Base-by-base conservation (phyloP, 179 eudicot genomes). In the Camellia oleifera region DNA sequence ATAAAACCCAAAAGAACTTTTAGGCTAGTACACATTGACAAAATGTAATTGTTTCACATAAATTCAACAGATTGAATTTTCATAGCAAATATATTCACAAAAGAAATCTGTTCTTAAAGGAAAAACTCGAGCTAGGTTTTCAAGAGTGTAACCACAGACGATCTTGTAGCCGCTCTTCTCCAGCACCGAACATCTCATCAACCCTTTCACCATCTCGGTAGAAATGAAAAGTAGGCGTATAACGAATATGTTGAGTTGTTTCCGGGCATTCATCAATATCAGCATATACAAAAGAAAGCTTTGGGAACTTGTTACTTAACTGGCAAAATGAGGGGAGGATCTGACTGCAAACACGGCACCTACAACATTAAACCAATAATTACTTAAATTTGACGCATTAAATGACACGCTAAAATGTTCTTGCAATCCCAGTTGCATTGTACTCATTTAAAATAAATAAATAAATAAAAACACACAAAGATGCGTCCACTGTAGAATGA, bases 161-260 rank as follows among this genome's bases (percentile, higher is more conserved):
- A 63, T 95, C 97, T 48, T 74, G 91, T 66, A 95, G 84, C 53
- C 97, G 84, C 69, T 95, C 97, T 84, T 91, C 97, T 53, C 95
- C 98, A 44, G 91, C 91, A 5, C 98, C 98, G 86, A 89, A 88
- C 98, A 95, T 92, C 84, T 91, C 98, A 68, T 91, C 97, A 7
- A 95, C 97, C 85, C 91, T 88, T 85, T 95, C 98, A 72, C 97
- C 98, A 79, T 95, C 94, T 15, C 97, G 88, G 65, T 88, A 95
- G 86, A 95, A 93, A 42, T 93, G 98, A 72, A 93, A 95, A 67
- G 98, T 91, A 5, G 97, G 98, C 0, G 98, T 93, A 81, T 89
- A 95, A 6, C 97, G 91, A 42, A 92, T 87, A 66, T 89, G 92
- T 69, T 90, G 94, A 11, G 97, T 93, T 68, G 97, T 89, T 61